These are phyloP conservation scores for Nitzschia putrida DNA, from an alignment of 108 stramenopile species.

Conservation along the genomic window DNA sequence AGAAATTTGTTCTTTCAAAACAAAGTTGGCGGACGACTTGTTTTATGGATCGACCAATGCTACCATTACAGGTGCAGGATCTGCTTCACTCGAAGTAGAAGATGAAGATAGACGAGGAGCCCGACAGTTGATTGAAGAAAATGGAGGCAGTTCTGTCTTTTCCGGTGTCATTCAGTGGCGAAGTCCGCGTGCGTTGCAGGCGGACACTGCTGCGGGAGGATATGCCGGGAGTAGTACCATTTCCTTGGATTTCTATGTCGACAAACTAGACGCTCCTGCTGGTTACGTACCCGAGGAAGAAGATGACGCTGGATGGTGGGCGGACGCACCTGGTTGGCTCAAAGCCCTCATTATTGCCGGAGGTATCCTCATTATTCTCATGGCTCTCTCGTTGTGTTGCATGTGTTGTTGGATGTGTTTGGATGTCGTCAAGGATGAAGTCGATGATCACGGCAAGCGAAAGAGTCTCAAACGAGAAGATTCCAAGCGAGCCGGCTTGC, in stretches of 20 bases:
- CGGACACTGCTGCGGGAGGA: conserved; percentile 1
- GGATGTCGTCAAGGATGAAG: not conserved
- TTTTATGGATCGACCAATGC: conserved; percentile 14
- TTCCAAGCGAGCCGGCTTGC: no score
- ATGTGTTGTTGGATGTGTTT: conserved; percentile 13
- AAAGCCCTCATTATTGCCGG: conserved; percentile 10
- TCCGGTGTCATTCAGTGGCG: conserved; percentile 3
- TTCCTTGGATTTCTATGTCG: not conserved
- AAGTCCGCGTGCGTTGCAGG: not conserved
- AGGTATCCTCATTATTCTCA: conserved; percentile 2
- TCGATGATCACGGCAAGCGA: not conserved
- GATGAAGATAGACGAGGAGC: not conserved
- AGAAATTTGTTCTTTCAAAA: conserved; percentile 10
- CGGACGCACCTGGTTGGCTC: conserved; percentile 11
- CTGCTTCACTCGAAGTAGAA: conserved; percentile 9
- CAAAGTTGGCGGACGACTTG: conserved; percentile 11
- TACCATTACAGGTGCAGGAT: conserved; percentile 8
- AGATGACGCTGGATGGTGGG: conserved; percentile 16
- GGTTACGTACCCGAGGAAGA: not conserved
- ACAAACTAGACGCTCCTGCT: not conserved
- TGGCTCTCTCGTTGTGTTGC: not conserved
- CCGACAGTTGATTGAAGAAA: not conserved
- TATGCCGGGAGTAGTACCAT: conserved; percentile 9
- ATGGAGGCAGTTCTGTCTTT: not conserved
- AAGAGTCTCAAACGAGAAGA: not conserved